Evolutionary conservation across 352 stramenopile species (phyloP), one percentile per base, ranked within the genome.

Genomic region (Pythium scleroteichum): DNA sequence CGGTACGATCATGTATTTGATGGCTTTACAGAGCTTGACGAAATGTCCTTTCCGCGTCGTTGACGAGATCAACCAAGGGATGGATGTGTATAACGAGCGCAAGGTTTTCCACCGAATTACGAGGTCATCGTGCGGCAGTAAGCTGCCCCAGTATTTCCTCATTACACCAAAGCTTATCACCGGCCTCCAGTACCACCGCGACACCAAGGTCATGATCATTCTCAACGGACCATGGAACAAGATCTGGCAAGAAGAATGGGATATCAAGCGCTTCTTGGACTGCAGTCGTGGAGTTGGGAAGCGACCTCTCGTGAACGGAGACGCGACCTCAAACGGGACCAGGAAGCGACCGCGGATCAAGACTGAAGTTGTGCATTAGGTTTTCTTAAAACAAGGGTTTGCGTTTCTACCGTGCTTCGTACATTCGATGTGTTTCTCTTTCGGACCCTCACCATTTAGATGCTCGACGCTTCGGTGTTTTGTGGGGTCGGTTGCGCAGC

Each of bases 1-100:
- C 5, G 85, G 85, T 35, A 96, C 87, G n/a, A 96, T 94, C 61
- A 94, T 96, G 85, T 96, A 96, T 51, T 68, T 96, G 63, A 96
- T 96, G 87, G 87, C 87, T 27, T 74, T 96, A 4, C 87, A 96
- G 60, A 93, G 75, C 41, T 66, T 96, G 22, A 96, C 87, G 0
- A 87, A 92, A 68, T 95, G 87, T 20, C 87, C 85, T 39, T 96
- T 96, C 61, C 82, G 87, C 1, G 85, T 96, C 24, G 87, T 96
- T 27, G 87, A 96, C 63, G 87, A 96, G 57, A 95, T 96, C 51
- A 96, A 96, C 62, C 87, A 96, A 58, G 87, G 87, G 51, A 96
- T 96, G 87, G 87, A 96, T 47, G 82, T 92, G 27, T 91, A 94
- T 72, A 96, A 96, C 53, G 87, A 96, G 57, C 82, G 87, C 48